These are phyloP conservation scores for Alternaria tenuissima DNA, from an alignment of 2,329 filamentous ascomycete genomes.

Conservation along the genomic window DNA sequence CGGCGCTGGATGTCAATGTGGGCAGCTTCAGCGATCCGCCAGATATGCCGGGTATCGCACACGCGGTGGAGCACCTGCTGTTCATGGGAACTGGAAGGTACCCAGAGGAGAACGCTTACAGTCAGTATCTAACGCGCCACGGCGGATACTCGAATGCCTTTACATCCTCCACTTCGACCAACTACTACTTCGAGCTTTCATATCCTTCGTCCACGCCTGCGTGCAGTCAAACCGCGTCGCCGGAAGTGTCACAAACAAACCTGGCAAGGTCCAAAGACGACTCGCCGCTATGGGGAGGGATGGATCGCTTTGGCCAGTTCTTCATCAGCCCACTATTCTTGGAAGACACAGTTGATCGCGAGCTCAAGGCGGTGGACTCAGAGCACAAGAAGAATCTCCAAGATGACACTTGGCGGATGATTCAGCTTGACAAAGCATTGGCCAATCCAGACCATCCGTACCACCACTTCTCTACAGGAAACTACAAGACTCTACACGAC, in stretches of 20 bases:
- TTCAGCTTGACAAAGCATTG: constrained; percentile 87
- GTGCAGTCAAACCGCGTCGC: no score
- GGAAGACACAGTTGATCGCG: constrained; percentile 80
- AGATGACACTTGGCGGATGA: constrained; percentile 82
- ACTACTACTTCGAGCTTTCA: no score
- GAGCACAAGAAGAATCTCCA: constrained; percentile 98
- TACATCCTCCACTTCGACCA: no score
- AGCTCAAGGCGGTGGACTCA: constrained; percentile 88
- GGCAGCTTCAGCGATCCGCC: constrained; percentile 93
- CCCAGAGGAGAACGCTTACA: constrained; percentile 56
- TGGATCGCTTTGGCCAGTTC: constrained; percentile 93
- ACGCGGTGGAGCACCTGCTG: constrained; percentile 93
- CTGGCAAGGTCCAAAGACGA: constrained; percentile 49
- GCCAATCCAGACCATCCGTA: constrained; percentile 88
- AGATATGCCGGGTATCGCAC: constrained; percentile 93
- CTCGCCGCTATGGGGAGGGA: constrained; percentile 78
- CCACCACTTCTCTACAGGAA: constrained; percentile 81
- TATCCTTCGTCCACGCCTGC: no score
- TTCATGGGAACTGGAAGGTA: constrained; percentile 99
- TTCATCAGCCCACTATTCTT: constrained; percentile 90
- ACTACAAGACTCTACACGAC: constrained; percentile 84
- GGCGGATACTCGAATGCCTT: no score
- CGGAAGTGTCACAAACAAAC: no score
- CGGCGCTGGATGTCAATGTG: constrained; percentile 94
- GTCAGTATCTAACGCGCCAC: no score